Base-by-base conservation (phyloP, 2,329 filamentous ascomycete species). In the Atkinsonella hypoxylon region DNA sequence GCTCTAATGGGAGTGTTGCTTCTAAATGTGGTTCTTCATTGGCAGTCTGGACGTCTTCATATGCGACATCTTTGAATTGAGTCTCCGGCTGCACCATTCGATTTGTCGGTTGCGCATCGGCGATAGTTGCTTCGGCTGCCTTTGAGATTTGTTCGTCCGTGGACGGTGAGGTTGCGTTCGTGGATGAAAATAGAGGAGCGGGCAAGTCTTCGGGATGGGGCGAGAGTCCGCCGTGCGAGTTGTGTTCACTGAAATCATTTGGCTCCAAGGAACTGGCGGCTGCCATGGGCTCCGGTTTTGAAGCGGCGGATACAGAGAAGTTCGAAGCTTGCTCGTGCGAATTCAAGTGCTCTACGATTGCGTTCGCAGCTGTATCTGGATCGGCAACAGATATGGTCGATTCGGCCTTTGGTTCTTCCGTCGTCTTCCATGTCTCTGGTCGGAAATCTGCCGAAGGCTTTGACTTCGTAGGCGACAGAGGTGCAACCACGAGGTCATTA, bases 131-230 rank as follows among this genome's bases (percentile, higher is more conserved):
- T 15, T 47, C 20, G 18, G 22, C 18, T 22, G 36, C 39, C 10
- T 49, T 15, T 30, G 44, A 2, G 12, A 20, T 31, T 22, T 53
- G 50, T 20, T 43, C 50, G 12, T 45, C 18, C 38, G 38, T 34
- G 20, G 47, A 20, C n/a, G 49, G 11, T 18, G 42, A 26, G 4
- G 44, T 13, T n/a, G 20, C n/a, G 13, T 40, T 41, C 11, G 51
- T 40, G 6, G 26, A 60, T 11, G 67, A 69, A 50, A 69, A 69
- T 3, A 88, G 69, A 36, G 85, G 83, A 2, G 83, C 79, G 10
- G 85, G 84, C 44, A 77, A 81, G 57, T 87, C 83, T 57, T 85
- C 82, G 12, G 81, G 71, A 49, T 81, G 76, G n/a, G 79, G 73
- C 18, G 76, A 72, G 47, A 77, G 60, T 38, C 59, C 63, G 43